Conservation (phyloP, 1,284 basidiomycete species). For the Volvariella surrecta region DNA sequence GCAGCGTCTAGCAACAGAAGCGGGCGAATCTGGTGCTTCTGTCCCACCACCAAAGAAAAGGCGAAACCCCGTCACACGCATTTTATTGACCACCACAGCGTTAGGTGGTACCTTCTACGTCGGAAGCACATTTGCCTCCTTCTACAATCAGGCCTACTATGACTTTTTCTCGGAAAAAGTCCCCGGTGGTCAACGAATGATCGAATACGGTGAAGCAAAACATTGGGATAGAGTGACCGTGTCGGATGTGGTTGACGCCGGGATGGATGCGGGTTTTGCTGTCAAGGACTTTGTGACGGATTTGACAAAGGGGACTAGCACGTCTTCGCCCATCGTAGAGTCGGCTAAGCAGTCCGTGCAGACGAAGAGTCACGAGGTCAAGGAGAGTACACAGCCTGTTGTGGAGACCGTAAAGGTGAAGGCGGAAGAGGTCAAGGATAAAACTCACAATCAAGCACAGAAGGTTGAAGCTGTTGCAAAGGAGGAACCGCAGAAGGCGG, state of each 20-base stretch:
- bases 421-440: slow-evolving; percentile 32
- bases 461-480: slow-evolving; percentile 36
- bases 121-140: slow-evolving; percentile 67
- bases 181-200: slow-evolving; percentile 67
- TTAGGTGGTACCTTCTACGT: slow-evolving; percentile 71
- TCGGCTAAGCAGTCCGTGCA: slow-evolving; percentile 31
- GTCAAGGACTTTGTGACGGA: slow-evolving; percentile 41
- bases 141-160: slow-evolving; percentile 66
- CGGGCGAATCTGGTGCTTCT: slow-evolving; percentile 26
- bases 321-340: slow-evolving; percentile 20
- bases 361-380: slow-evolving; percentile 27
- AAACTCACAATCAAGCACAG: background rate
- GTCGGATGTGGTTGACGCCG: slow-evolving; percentile 47
- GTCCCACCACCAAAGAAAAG: slow-evolving; percentile 34
- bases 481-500: slow-evolving; percentile 43
- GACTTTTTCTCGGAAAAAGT: slow-evolving; percentile 77
- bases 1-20: slow-evolving; percentile 56
- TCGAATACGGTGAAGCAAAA: slow-evolving; percentile 75
- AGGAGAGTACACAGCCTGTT: slow-evolving; percentile 21
- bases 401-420: slow-evolving; percentile 35
- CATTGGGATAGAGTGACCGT: slow-evolving; percentile 69
- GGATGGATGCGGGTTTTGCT: slow-evolving; percentile 41
- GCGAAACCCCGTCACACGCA: slow-evolving; percentile 39
- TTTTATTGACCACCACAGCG: slow-evolving; percentile 55
- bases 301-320: slow-evolving; percentile 28